Evolutionary conservation across 73 alveolate genomes (phyloP).

Genomic region (Paramecium sonneborni): DNA sequence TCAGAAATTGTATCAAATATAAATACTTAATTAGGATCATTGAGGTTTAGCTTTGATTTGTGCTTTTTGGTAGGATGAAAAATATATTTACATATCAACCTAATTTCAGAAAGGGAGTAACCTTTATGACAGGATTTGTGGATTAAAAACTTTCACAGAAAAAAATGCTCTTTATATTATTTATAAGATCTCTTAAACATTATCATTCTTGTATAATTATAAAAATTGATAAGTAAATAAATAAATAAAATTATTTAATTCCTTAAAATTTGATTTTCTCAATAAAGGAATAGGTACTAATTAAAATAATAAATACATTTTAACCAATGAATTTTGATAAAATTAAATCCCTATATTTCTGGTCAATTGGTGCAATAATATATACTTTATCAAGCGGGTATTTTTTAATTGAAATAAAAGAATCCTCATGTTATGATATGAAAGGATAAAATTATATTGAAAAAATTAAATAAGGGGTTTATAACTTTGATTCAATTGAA

Average conservation of each 20-base stretch:
- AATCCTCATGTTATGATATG: constrained; percentile 92
- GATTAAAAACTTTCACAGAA: constrained; percentile 86
- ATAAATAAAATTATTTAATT: no score
- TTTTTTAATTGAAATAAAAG: constrained; percentile 63
- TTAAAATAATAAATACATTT: no score
- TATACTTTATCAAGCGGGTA: constrained; percentile 94
- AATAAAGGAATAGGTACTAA: no score
- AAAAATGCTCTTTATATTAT: constrained; percentile 81
- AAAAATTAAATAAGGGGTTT: constrained; percentile 71
- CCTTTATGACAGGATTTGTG: constrained; percentile 85
- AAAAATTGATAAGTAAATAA: no score
- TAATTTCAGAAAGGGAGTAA: constrained; percentile 94
- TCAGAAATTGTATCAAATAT: background rate
- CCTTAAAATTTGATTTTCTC: no score
- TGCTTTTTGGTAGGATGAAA: constrained; percentile 91
- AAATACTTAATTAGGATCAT: constrained; percentile 70
- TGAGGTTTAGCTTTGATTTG: constrained; percentile 90
- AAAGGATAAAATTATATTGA: constrained; percentile 80
- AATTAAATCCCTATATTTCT: no score
- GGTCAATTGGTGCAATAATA: constrained; percentile 96
- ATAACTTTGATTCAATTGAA: constrained; percentile 53
- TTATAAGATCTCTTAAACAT: no score
- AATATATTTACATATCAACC: constrained; percentile 84
- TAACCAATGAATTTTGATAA: no score
- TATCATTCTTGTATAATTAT: no score